Base-by-base conservation (phyloP, 2,329 filamentous ascomycete genomes). In the Zymoseptoria passerinii region DNA sequence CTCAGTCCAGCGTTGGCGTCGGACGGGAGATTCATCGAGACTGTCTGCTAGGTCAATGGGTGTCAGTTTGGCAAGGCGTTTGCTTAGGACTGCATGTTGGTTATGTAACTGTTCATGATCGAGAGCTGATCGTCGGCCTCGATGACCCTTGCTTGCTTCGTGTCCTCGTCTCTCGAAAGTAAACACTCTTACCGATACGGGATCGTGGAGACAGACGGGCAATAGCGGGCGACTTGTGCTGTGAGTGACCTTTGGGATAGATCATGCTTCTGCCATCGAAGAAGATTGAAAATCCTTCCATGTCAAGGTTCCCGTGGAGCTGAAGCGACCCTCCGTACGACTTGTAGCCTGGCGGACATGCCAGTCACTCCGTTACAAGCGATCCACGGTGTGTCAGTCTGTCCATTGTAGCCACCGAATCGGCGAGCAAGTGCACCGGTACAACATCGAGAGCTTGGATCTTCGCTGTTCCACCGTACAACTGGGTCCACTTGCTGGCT, bases 141-240 rank as follows among this genome's bases (percentile, higher is more conserved):
- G 4, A 48, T 53, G 19, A 51, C 51, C 18, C 19, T 51, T 4
- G 54, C 56, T 8, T 55, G 18, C 16, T 57, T 58, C 20, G 58
- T 60, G 50, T 53, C 50, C 48, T 49, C 50, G 51, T 63, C 61
- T 52, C 59, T 50, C 7, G 50, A 27, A n/a, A 63, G 49, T 23
- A 63, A 50, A 28, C 48, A 61, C 9, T 63, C 61, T 19, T 61
- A 52, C 29, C 55, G 58, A 28, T 61, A 57, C 27, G 61, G 61
- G 19, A 53, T 58, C 4, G 56, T 63, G 28, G 49, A 59, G 18
- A 63, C 61, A 9, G 51, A 50, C 16, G 61, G 59, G 35, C 58
- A 53, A 28, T 61, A 61, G 19, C 55, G 54, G 44, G 56, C 57
- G 3, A 53, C 61, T 16, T 40, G 35, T 56, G 50, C 48, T 52